Evolutionary conservation across 129 eudicot genomes (phyloP).

Genomic region (Saposhnikovia divaricata): DNA sequence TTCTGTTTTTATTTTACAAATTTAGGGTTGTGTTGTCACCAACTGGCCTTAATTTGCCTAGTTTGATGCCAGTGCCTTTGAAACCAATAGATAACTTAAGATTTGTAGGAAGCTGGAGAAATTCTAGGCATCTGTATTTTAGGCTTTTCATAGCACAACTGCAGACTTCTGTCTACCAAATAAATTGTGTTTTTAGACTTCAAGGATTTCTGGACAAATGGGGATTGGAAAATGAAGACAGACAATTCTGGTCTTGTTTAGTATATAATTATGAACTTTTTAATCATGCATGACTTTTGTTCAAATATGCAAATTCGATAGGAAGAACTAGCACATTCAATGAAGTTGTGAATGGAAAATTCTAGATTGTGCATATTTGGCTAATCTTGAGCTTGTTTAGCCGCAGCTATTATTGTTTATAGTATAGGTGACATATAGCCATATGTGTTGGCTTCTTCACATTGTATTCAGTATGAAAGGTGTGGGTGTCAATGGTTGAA

Average conservation of each 20-base stretch:
- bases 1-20: not conserved
- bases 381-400: not conserved
- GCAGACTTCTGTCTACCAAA: not conserved
- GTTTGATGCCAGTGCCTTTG: not conserved
- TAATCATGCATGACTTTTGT: not conserved
- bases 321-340: not conserved
- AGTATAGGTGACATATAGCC: not conserved
- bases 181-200: not conserved
- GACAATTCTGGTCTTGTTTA: too few relatives aligned
- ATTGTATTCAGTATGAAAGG: not conserved
- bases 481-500: not conserved
- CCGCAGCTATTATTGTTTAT: not conserved
- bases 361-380: not conserved
- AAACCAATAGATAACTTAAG: not conserved
- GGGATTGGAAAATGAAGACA: too few relatives aligned
- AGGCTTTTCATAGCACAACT: slow-evolving; percentile 3
- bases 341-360: not conserved
- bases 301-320: not conserved
- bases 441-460: not conserved
- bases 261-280: too few relatives aligned
- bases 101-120: not conserved
- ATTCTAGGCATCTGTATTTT: not conserved
- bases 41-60: not conserved
- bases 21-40: not conserved
- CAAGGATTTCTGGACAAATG: not conserved